Conservation (phyloP, 164 flowering plant species). For the Piper longum region DNA sequence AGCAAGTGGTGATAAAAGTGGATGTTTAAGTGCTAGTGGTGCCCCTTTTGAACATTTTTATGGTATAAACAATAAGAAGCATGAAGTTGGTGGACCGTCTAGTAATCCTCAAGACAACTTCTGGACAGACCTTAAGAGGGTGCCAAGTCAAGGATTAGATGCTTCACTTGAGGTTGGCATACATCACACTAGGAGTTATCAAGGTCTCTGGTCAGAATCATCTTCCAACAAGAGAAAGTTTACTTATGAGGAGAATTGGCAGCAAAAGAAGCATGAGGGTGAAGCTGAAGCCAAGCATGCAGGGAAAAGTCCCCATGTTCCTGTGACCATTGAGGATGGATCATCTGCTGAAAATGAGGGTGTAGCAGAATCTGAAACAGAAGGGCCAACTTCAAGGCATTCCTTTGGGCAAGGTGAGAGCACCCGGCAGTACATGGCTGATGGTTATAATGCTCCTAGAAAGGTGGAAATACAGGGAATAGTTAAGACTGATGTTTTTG, state of each 20-base stretch:
- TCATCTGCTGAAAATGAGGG: conserved; percentile 85
- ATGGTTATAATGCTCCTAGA: conserved; percentile 21
- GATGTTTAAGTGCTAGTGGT: conserved; percentile 22
- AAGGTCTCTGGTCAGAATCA: conserved; percentile 26
- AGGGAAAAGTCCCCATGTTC: conserved; percentile 37
- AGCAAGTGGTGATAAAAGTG: conserved; percentile 42
- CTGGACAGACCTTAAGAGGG: conserved; percentile 40
- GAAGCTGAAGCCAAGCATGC: conserved; percentile 19
- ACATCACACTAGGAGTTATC: conserved; percentile 13
- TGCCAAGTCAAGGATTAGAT: conserved; percentile 22
- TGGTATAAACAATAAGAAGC: conserved; percentile 25
- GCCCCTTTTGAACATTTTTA: conserved; percentile 27
- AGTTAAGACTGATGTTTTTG: conserved; percentile 21
- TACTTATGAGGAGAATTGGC: conserved; percentile 36
- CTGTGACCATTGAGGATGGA: conserved; percentile 68
- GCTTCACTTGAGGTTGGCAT: conserved; percentile 17
- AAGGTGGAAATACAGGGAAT: conserved; percentile 27
- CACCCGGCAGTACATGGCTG: conserved; percentile 20
- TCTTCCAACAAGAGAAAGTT: conserved; percentile 44
- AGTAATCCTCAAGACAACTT: conserved; percentile 34
- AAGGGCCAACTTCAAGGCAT: conserved; percentile 50
- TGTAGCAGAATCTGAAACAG: conserved; percentile 82
- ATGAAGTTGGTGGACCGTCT: conserved; percentile 22
- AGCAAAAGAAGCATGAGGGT: conserved; percentile 47
- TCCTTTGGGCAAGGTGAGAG: conserved; percentile 32